Evolutionary conservation across 169 alveolate genomes (phyloP), one percentile per base, ranked within the genome.

Genomic region (Plasmodium falciparum): DNA sequence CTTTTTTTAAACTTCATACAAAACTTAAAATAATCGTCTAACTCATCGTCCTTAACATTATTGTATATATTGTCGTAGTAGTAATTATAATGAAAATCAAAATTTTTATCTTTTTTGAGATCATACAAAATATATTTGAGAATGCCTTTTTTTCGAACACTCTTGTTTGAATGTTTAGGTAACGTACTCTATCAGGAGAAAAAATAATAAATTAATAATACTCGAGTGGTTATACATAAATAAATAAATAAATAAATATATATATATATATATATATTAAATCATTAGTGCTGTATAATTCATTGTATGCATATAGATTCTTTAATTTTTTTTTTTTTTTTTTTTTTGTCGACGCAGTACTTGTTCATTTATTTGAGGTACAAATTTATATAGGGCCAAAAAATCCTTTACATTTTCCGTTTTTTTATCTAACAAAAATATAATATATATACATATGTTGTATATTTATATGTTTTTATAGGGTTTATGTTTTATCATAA

Each of bases 351-450:
- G 17, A 7, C 59, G 17, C 13, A 43, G 3, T 7, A 80, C 90
- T 47, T 80, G 90, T 54, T 80, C 76, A 33, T 45, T 59, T 66
- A 80, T 80, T 66, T 67, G 52, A 11, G 90, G 90, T 33, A 80
- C 22, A 26, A 80, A 80, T 39, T 80, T 80, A 58, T 80, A 80
- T 43, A 59, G 69, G n/a, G 90, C 78, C 33, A 80, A 63, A 71
- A 80, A 80, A 33, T 80, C 90, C 63, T 80, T 80, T 61, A 80
- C 62, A 62, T 67, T 71, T 80, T 80, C 90, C 24, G 70, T 47
- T 49, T 59, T 72, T 80, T 43, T 54, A 58, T 80, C 90, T 80
- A 61, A n/a, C 43, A 54, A 65, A 45, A 67, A 56, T 2, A 67
- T 52, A 6, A 49, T 22, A 20, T 24, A 24, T 24, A 24, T 39